Conservation (phyloP, 257 asterid genomes). For the Osmanthus fragrans region DNA sequence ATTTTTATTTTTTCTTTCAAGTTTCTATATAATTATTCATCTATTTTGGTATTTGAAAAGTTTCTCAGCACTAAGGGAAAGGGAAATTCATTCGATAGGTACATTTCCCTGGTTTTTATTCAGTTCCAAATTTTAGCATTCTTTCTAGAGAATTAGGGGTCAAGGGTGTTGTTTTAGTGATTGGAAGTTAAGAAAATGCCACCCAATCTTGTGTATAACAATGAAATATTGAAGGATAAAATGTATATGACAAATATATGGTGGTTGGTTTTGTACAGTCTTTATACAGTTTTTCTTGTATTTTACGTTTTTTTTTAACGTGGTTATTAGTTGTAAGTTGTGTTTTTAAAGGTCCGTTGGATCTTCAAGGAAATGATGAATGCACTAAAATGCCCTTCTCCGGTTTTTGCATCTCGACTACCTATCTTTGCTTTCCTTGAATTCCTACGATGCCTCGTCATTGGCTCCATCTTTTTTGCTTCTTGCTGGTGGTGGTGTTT, state of each 20-base stretch:
- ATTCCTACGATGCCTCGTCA: no score
- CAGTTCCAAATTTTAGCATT: conserved; percentile 36
- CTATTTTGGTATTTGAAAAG: conserved; percentile 25
- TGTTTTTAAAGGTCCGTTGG: no score
- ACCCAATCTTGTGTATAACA: conserved; percentile 27
- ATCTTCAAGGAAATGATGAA: no score
- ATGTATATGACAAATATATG: conserved; percentile 22
- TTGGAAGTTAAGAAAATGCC: conserved; percentile 13
- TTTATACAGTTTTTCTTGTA: not conserved
- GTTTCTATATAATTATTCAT: conserved; percentile 30
- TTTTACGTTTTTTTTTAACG: not conserved
- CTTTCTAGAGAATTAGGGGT: conserved; percentile 37
- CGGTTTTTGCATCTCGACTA: no score
- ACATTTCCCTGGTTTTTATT: conserved; percentile 20
- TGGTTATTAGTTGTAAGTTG: no score
- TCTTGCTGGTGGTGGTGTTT: no score
- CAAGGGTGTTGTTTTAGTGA: conserved; percentile 26
- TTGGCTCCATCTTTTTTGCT: no score
- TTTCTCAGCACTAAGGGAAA: conserved; percentile 31
- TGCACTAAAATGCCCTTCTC: no score
- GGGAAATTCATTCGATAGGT: conserved; percentile 36
- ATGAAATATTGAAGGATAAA: conserved; percentile 2
- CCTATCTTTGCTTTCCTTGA: no score
- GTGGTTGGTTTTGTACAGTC: conserved; percentile 8
- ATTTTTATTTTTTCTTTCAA: conserved; percentile 17